These are phyloP conservation scores for Fagopyrum tataricum DNA, from an alignment of 148 eudicot species.

Conservation along the genomic window DNA sequence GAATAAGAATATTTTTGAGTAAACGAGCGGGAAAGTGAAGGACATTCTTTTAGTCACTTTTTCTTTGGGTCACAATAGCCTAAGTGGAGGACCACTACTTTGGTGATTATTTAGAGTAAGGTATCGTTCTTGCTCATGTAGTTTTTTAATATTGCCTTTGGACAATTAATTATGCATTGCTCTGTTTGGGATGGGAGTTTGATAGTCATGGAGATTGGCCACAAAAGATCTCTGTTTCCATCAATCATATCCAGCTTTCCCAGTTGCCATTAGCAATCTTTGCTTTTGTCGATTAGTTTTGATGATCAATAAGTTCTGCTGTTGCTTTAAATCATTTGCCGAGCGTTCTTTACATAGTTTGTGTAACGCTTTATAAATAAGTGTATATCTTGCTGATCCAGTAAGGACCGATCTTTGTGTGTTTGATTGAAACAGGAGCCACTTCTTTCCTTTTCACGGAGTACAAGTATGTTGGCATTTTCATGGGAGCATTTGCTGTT, in stretches of 20 bases:
- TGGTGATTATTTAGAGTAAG: neutral
- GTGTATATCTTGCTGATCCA: neutral
- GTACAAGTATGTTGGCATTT: constrained; percentile 29
- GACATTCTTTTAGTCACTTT: neutral
- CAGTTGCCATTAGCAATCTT: neutral
- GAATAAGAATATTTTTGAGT: neutral
- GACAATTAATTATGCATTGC: neutral
- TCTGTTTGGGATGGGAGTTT: constrained; percentile 4
- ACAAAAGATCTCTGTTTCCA: neutral
- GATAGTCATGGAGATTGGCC: neutral
- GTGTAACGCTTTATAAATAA: neutral
- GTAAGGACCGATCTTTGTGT: neutral
- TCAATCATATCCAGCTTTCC: too few relatives aligned
- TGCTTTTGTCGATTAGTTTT: neutral
- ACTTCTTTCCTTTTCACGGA: constrained; percentile 31
- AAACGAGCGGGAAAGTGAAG: constrained; percentile 4
- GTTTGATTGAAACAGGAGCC: constrained; percentile 22
- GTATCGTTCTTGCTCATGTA: constrained; percentile 6
- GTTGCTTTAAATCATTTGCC: neutral
- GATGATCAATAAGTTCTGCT: neutral
- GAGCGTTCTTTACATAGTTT: neutral
- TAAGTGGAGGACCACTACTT: constrained; percentile 2
- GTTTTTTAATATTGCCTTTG: neutral
- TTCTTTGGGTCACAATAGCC: neutral
- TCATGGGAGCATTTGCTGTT: constrained; percentile 27